These are phyloP conservation scores for Stygiomarasmius scandens DNA, from an alignment of 1,284 basidiomycete species.

Conservation along the genomic window DNA sequence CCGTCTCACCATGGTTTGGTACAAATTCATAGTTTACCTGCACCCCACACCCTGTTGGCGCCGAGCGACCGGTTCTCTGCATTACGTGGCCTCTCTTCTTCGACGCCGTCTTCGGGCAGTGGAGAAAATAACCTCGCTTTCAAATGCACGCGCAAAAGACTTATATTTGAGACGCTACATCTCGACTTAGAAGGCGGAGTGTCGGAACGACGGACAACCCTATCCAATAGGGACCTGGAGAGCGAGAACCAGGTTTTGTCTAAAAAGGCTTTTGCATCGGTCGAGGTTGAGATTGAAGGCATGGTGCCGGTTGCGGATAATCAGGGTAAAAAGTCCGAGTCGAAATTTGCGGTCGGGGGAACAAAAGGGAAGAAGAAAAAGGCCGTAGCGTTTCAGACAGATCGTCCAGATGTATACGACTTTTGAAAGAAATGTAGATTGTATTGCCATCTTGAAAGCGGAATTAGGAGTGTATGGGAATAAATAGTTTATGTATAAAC, in stretches of 20 bases:
- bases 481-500: conserved; percentile 1
- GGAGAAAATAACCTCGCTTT: conserved; percentile 97
- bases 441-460: conserved; percentile 34
- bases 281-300: conserved; percentile 26
- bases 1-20: conserved; percentile 86
- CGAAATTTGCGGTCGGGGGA: conserved; percentile 8
- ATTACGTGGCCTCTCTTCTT: conserved; percentile 70
- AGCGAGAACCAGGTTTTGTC: not conserved
- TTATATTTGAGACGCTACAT: conserved; percentile 92
- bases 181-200: conserved; percentile 92
- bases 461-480: not conserved
- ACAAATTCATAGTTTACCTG: conserved; percentile 73
- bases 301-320: conserved; percentile 5
- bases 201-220: conserved; percentile 78
- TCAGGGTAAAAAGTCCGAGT: not conserved
- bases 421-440: conserved; percentile 37
- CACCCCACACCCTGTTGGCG: conserved; percentile 67
- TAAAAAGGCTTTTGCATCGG: conserved; percentile 19
- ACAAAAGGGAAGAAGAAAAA: conserved; percentile 58
- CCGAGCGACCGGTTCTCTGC: conserved; percentile 78
- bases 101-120: conserved; percentile 53
- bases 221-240: conserved; percentile 22
- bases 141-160: conserved; percentile 85
- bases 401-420: conserved; percentile 66
- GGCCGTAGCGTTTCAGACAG: conserved; percentile 70